These are phyloP conservation scores for Stachybotrys elegans DNA, from an alignment of 2,329 filamentous ascomycete genomes.

Conservation along the genomic window DNA sequence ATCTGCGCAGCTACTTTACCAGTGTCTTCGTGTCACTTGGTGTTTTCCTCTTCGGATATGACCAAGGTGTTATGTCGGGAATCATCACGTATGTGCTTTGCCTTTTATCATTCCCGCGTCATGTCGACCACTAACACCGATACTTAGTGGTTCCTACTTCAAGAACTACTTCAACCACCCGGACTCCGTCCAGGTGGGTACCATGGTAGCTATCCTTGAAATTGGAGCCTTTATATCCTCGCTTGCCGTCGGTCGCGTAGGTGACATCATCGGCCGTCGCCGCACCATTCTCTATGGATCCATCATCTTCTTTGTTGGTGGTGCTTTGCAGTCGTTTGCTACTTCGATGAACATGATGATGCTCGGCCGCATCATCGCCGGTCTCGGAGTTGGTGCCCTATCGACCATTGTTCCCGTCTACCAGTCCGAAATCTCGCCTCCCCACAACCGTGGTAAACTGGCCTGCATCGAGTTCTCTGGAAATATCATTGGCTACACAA, in stretches of 20 bases:
- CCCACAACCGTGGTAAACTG: constrained; percentile 90
- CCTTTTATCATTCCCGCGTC: neutral
- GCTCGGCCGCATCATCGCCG: constrained; percentile 75
- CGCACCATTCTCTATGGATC: constrained; percentile 93
- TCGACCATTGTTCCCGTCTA: constrained; percentile 93
- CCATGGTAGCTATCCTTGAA: constrained; percentile 96
- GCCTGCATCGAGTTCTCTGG: constrained; percentile 98
- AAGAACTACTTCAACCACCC: constrained; percentile 90
- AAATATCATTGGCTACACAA: constrained; percentile 92
- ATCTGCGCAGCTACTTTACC: constrained; percentile 71
- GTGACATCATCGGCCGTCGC: constrained; percentile 85
- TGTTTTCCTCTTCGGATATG: constrained; percentile 85
- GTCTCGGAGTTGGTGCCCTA: constrained; percentile 80
- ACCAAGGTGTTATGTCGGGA: constrained; percentile 83
- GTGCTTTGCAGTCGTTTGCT: constrained; percentile 77
- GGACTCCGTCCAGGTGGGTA: constrained; percentile 80
- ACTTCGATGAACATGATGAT: constrained; percentile 87
- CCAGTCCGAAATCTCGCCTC: constrained; percentile 91
- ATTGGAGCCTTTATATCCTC: constrained; percentile 90
- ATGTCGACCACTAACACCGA: constrained; percentile 14
- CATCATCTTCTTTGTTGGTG: constrained; percentile 78
- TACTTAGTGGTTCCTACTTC: constrained; percentile 74
- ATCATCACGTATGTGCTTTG: constrained; percentile 51
- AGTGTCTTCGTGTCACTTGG: constrained; percentile 85
- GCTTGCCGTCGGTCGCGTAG: constrained; percentile 77